These are phyloP conservation scores for Starmera quercuum DNA, from an alignment of 805 yeast genomes.

Conservation along the genomic window DNA sequence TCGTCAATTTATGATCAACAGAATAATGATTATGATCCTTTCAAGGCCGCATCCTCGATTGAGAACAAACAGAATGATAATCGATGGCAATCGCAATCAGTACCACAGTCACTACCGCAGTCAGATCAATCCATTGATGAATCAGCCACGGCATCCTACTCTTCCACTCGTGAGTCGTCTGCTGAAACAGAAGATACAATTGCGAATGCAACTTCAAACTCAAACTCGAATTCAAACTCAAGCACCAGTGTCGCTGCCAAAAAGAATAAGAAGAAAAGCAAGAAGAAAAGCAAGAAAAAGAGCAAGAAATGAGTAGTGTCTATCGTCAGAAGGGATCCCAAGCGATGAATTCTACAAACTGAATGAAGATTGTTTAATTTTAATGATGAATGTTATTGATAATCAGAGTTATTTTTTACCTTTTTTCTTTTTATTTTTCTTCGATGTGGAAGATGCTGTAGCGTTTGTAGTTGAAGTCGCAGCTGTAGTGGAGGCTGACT, in stretches of 20 bases:
- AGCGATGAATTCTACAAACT: no score
- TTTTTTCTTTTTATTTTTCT: not conserved
- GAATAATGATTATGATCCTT: conserved; percentile 17
- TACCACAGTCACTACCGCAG: no score
- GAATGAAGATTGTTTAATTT: no score
- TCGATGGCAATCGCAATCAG: no score
- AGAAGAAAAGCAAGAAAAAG: conserved; percentile 8
- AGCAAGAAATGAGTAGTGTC: conserved; percentile 13
- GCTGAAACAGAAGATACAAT: no score
- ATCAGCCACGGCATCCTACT: conserved; percentile 1
- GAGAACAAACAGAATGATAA: no score
- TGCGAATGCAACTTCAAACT: no score
- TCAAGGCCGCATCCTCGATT: not conserved
- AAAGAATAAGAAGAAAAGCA: conserved; percentile 5
- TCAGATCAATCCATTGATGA: not conserved
- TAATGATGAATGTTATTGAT: no score
- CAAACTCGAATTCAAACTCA: no score
- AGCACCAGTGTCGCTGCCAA: no score
- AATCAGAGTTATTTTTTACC: not conserved
- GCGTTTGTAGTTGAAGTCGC: not conserved
- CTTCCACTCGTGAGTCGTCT: not conserved
- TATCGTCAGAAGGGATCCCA: no score
- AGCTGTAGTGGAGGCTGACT: not conserved
- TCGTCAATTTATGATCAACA: conserved; percentile 25
- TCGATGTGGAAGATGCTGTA: not conserved